Base-by-base conservation (phyloP, 164 flowering plant genomes). In the Vitis rupestris region DNA sequence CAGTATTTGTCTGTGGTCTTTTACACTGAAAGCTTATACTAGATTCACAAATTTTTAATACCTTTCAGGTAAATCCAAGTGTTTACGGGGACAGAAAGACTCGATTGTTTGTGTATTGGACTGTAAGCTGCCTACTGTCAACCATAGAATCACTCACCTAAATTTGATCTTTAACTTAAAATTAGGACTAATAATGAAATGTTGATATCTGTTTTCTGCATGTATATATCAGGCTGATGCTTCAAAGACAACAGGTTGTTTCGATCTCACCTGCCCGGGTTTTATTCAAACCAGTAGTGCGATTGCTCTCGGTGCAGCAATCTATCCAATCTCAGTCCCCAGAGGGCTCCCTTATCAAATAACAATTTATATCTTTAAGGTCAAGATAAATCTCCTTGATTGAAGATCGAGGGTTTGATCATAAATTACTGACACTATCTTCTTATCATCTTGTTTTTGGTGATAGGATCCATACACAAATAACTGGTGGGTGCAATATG, bases 261-360 rank as follows among this genome's bases (percentile, higher is more conserved):
- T 85, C 69, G 86, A 86, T 54, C 76, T 83, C 17, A 75, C 80
- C 5, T 88, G 93, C 56, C 75, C 82, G 49, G 93, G 89, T 4
- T 86, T 88, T 66, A 72, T 88, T 49, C 93, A 88, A 75, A 83
- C 82, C 1, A 81, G 76, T 78, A 44, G 44, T 31, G 78, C 85
- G 58, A 70, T 88, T 67, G 90, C 85, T 16, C 84, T 88, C 37
- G 90, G 93, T 17, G 83, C 80, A 37, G 75, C 81, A 2, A 77
- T 85, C 2, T 62, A 69, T 61, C 84, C 89, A 1, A 64, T 83
- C 63, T 81, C 89, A 27, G n/a, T 23, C n/a, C 68, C 67, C 0
- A 30, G 10, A 0, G 86, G 78, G 0, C 78, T 75, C 12, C 86
- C 81, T 19, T 79, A 65, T 68, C 63, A 72, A 16, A 75, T 88